Base-by-base conservation (phyloP, 2,329 filamentous ascomycete genomes). In the Graphiopsis chlorocephala region DNA sequence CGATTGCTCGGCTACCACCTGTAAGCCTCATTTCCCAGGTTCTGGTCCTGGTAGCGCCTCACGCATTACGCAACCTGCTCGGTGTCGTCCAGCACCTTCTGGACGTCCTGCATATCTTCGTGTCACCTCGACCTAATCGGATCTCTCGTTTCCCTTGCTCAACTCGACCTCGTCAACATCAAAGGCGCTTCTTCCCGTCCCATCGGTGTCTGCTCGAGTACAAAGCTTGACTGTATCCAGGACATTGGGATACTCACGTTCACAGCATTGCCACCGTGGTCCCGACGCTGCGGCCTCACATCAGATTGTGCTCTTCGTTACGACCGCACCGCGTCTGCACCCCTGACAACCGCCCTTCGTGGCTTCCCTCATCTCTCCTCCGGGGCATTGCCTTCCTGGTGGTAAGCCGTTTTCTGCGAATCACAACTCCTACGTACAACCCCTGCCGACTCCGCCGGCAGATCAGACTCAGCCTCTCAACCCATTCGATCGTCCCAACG, bases 31-130 rank as follows among this genome's bases (percentile, higher is more conserved):
- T 72, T 73, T 70, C 72, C 77, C 72, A 72, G 70, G 74, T 74
- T 69, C 67, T 70, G 72, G 70, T 64, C 67, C 63, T 71, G 72
- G 71, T 70, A 69, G 66, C 76, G 76, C 69, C 75, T 75, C 72
- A 52, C 62, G 62, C 75, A 75, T 77, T 74, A 45, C 65, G 63
- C 70, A 69, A 72, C 72, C 73, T 69, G 73, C 72, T 69, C 69
- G 76, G 75, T 78, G 73, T 77, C 78, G 75, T 76, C 76, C 76
- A 76, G 75, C 77, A 74, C 68, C 73, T 78, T 80, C 72, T 70
- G 78, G 78, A 76, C 74, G 69, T 74, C 74, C 74, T 80, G 80
- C 79, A 78, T 80, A 72, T 69, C 61, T 67, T 72, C 74, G 78
- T 78, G 76, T 78, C 73, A 80, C 78, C 69, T 60, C 64, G 64